Evolutionary conservation across 495 filamentous ascomycete genomes (phyloP).

Genomic region (Immersiella caudata): DNA sequence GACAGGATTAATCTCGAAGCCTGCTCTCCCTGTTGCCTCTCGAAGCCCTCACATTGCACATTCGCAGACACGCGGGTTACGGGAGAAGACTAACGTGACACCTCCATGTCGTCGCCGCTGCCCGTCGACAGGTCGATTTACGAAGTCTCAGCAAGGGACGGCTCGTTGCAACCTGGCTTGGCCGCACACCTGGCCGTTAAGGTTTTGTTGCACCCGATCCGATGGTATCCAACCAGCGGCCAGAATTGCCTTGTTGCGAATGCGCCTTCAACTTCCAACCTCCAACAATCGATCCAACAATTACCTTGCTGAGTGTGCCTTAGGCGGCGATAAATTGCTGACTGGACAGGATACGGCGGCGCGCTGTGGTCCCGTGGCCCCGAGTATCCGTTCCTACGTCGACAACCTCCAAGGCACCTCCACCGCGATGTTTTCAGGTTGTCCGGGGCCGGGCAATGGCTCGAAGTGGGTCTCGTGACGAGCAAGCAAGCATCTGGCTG

Average conservation of each 20-base stretch:
- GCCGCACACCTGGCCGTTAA: slow-evolving; percentile 11
- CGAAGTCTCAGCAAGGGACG: slow-evolving; percentile 13
- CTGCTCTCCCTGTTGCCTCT: slow-evolving; percentile 1
- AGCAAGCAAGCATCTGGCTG: neutral
- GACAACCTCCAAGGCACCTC: neutral
- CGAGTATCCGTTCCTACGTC: neutral
- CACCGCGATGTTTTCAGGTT: neutral
- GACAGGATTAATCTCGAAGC: neutral
- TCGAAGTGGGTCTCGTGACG: neutral
- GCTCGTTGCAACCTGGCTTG: neutral
- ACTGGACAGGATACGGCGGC: slow-evolving; percentile 31
- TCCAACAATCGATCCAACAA: neutral
- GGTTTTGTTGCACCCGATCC: slow-evolving; percentile 16
- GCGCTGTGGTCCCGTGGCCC: too few relatives aligned
- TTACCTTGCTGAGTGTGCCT: neutral
- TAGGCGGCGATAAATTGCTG: neutral
- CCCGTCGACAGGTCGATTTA: slow-evolving; percentile 22
- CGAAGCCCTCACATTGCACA: neutral
- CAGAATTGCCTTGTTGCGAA: slow-evolving; percentile 11
- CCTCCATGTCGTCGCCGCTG: neutral
- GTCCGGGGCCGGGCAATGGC: neutral
- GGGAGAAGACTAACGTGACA: neutral
- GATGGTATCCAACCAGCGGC: slow-evolving; percentile 28
- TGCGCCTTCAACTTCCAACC: slow-evolving; percentile 6
- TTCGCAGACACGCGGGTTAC: neutral